phyloP scores from a whole-genome alignment of 208 protist genomes.

The Wallacemonas sp. region DNA sequence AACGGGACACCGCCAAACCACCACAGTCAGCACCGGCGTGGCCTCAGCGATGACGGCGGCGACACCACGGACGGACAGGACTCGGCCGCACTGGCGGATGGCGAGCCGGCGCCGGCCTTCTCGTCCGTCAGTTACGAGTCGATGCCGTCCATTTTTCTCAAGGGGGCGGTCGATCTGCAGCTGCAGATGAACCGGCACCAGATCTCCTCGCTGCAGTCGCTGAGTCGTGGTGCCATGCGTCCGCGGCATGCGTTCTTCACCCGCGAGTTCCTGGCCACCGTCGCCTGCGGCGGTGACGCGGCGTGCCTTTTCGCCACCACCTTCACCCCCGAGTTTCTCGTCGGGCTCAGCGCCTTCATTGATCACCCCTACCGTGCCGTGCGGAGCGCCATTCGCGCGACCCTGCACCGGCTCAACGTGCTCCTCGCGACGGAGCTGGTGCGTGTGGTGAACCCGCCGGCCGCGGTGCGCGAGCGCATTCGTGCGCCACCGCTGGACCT shows the following conservation, averaged over 20 bases:
- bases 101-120: constrained; percentile 18
- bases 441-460: constrained; percentile 1
- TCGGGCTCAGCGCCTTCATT: constrained; percentile 52
- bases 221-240: constrained; percentile 22
- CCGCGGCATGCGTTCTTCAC: constrained; percentile 49
- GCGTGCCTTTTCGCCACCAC: constrained; percentile 46
- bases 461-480: constrained; percentile 13
- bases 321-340: constrained; percentile 55
- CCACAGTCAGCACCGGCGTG: background rate
- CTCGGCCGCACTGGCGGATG: background rate
- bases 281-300: constrained; percentile 36
- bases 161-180: constrained; percentile 39
- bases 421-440: constrained; percentile 46
- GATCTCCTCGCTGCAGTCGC: constrained; percentile 16
- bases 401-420: constrained; percentile 61
- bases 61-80: background rate
- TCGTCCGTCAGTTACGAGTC: constrained; percentile 45
- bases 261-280: constrained; percentile 57
- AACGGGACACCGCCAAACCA: background rate
- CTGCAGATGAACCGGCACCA: constrained; percentile 5
- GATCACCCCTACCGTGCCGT: constrained; percentile 48
- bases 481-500: constrained; percentile 58
- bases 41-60: background rate
- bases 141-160: constrained; percentile 69
- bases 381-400: constrained; percentile 41